Evolutionary conservation across 1,139 yeast species (phyloP).

Genomic region (Zygosaccharomyces sapae): DNA sequence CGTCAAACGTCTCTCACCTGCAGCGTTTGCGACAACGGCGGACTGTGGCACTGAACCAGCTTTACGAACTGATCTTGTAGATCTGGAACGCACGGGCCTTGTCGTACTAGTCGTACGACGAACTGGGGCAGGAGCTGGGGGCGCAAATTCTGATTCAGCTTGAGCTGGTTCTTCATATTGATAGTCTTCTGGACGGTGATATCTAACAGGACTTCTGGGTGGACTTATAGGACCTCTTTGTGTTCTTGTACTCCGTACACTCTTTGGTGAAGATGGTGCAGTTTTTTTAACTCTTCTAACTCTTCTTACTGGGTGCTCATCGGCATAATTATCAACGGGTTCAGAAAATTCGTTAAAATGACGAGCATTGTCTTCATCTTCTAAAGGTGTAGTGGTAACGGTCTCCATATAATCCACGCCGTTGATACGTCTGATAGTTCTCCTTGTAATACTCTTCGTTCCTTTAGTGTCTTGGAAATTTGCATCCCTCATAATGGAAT

Average conservation of each 20-base stretch:
- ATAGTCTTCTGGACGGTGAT: not conserved
- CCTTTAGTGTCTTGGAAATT: conserved; percentile 32
- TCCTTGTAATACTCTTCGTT: conserved; percentile 34
- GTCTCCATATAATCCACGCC: conserved; percentile 35
- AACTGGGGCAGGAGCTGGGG: not conserved
- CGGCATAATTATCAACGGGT: conserved; percentile 12
- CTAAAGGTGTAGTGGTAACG: conserved; percentile 30
- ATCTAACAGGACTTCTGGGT: not conserved
- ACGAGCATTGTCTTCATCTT: conserved; percentile 18
- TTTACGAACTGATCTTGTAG: conserved; percentile 1
- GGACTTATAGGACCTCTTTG: not conserved
- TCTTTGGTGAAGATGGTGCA: conserved; percentile 1
- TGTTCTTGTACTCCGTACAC: not conserved
- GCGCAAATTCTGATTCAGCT: not conserved
- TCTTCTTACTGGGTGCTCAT: conserved; percentile 5
- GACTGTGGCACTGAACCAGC: conserved; percentile 1
- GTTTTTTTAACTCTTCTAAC: not conserved
- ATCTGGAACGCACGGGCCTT: not conserved
- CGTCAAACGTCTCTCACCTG: conserved; percentile 16
- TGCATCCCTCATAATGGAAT: conserved; percentile 34
- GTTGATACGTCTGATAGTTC: conserved; percentile 30
- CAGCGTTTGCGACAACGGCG: not conserved
- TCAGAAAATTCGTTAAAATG: conserved; percentile 35
- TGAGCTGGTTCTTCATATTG: not conserved
- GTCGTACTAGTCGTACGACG: not conserved